phyloP scores from a whole-genome alignment of 257 asterid species.

The Fraxinus anomala region DNA sequence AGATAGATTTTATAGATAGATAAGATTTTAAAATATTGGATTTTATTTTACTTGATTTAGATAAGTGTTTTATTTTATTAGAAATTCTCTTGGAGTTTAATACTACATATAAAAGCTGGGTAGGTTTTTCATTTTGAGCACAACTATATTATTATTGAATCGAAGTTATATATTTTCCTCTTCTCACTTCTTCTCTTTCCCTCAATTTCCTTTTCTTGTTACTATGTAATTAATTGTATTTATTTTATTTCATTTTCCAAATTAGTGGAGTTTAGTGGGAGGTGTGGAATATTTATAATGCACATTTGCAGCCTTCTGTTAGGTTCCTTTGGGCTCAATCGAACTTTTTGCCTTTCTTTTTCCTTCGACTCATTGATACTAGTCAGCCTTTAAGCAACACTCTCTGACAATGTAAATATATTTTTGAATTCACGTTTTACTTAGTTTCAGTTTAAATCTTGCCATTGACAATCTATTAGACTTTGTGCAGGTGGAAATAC shows the following conservation, averaged over 20 bases:
- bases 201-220: background rate
- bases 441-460: slow-evolving; percentile 5
- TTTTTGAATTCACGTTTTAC: background rate
- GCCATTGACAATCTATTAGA: slow-evolving; percentile 23
- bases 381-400: background rate
- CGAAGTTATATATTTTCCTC: background rate
- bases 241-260: background rate
- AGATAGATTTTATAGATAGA: background rate
- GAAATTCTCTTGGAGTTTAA: background rate
- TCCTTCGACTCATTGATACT: background rate
- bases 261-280: background rate
- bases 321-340: background rate
- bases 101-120: background rate
- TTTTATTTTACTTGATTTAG: background rate
- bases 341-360: background rate
- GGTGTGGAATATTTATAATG: background rate
- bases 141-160: background rate
- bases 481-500: slow-evolving; percentile 71
- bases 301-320: background rate
- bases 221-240: background rate
- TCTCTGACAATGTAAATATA: background rate
- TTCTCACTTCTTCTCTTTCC: background rate
- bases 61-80: background rate
- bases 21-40: background rate
- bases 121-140: background rate